A percentile compares a stretch with the other conserved stretches of the same genome.
Conservation (phyloP, 768 basidiomycete genomes). For the Lentinula aciculospora region DNA sequence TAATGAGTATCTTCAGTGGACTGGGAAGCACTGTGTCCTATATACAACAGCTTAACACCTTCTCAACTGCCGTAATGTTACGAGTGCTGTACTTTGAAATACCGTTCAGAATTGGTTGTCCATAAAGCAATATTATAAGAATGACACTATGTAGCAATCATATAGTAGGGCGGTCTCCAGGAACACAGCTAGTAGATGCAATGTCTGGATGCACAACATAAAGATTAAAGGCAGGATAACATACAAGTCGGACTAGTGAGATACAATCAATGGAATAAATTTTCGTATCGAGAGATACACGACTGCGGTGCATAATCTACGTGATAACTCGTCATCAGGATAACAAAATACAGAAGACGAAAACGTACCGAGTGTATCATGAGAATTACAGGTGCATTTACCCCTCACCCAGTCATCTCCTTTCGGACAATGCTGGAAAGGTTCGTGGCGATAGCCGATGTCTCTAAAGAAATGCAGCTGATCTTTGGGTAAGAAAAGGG, state of each 20-base stretch:
- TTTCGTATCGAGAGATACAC: conserved; percentile 5
- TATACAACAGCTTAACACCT: neutral
- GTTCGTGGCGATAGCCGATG: conserved; percentile 56
- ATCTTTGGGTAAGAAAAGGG: conserved; percentile 52
- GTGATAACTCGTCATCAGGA: neutral
- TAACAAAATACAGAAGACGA: neutral
- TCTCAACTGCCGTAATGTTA: neutral
- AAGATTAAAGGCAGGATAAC: too few species aligned
- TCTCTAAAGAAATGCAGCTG: conserved; percentile 72
- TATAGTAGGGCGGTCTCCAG: too few species aligned
- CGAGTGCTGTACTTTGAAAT: too few species aligned
- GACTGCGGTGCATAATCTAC: conserved; percentile 6
- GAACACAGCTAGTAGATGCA: too few species aligned
- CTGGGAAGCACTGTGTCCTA: conserved; percentile 1
- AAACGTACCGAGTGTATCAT: neutral
- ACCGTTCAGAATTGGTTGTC: too few species aligned
- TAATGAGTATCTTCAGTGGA: neutral
- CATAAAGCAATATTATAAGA: too few species aligned
- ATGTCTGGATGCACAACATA: too few species aligned
- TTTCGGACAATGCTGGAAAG: conserved; percentile 8
- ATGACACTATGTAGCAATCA: too few species aligned
- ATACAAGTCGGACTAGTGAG: too few species aligned
- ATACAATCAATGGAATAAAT: conserved; percentile 5
- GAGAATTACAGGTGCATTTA: conserved; percentile 1
- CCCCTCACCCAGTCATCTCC: conserved; percentile 5